Evolutionary conservation across 2,329 filamentous ascomycete species (phyloP).

Genomic region (Davidsoniella eucalypti): DNA sequence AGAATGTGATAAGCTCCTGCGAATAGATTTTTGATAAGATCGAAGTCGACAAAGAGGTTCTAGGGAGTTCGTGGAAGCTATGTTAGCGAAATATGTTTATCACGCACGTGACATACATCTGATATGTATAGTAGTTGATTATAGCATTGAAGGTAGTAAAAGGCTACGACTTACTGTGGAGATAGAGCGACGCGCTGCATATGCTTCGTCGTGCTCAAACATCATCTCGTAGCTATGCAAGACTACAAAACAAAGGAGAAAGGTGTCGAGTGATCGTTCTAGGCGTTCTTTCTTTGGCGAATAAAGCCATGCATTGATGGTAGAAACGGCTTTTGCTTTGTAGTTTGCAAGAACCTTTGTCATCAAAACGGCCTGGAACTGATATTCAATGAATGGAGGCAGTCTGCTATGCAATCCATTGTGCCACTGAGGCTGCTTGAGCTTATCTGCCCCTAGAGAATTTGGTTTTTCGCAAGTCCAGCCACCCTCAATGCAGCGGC

Average conservation of each 20-base stretch:
- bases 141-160: too few species aligned
- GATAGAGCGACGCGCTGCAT: background rate
- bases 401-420: background rate
- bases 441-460: background rate
- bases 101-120: too few species aligned
- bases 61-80: background rate
- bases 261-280: background rate
- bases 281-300: background rate
- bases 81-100: background rate
- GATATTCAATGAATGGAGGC: constrained; percentile 5
- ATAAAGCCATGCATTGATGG: constrained; percentile 3
- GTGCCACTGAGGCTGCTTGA: background rate
- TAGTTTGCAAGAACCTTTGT: background rate
- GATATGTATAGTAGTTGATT: too few species aligned
- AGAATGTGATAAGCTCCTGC: background rate
- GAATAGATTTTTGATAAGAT: background rate
- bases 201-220: constrained; percentile 1
- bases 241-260: background rate
- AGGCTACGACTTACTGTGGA: background rate
- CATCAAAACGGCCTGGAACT: constrained; percentile 3
- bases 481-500: constrained; percentile 3
- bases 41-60: constrained; percentile 1
- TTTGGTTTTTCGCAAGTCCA: background rate
- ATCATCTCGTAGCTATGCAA: constrained; percentile 2
- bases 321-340: background rate